Percentiles rank a stretch among this genome's conserved stretches.
These are phyloP conservation scores for Tulasnella sp. DNA, from an alignment of 768 basidiomycete genomes.

Conservation along the genomic window DNA sequence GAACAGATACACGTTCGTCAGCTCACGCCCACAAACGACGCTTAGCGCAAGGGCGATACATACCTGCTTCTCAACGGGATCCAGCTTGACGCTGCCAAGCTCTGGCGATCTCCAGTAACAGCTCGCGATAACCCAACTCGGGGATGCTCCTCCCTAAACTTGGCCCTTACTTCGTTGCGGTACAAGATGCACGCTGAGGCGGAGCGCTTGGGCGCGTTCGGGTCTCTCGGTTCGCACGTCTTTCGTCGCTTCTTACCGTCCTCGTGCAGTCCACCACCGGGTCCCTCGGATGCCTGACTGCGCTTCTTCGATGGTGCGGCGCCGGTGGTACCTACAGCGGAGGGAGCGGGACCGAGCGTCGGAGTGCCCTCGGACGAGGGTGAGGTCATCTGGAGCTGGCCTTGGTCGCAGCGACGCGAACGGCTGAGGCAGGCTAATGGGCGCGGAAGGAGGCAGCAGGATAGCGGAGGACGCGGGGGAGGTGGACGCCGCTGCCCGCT, in stretches of 20 bases:
- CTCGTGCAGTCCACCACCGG: conserved; percentile 36
- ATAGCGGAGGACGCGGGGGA: neutral
- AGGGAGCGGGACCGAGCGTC: neutral
- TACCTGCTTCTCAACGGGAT: conserved; percentile 24
- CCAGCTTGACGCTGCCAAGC: conserved; percentile 14
- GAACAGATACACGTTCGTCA: neutral
- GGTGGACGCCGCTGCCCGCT: neutral
- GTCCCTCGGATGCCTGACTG: neutral
- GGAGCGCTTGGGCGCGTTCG: conserved; percentile 94
- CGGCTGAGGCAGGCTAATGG: neutral
- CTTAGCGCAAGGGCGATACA: neutral
- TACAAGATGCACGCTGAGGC: conserved; percentile 91
- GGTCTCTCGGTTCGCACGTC: conserved; percentile 76
- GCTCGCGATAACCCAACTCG: conserved; percentile 66
- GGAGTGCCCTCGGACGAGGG: neutral
- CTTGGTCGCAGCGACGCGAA: neutral
- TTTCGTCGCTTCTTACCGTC: conserved; percentile 57
- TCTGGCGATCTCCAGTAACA: conserved; percentile 63
- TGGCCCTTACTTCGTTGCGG: conserved; percentile 86
- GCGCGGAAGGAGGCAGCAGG: neutral
- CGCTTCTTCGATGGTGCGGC: conserved; percentile 1
- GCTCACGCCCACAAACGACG: neutral
- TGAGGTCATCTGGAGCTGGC: neutral
- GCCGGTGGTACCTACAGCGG: neutral
- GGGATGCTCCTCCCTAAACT: conserved; percentile 71